Evolutionary conservation across 2,329 filamentous ascomycete species (phyloP), one percentile per base, ranked within the genome.

Genomic region (Nemania abortiva): DNA sequence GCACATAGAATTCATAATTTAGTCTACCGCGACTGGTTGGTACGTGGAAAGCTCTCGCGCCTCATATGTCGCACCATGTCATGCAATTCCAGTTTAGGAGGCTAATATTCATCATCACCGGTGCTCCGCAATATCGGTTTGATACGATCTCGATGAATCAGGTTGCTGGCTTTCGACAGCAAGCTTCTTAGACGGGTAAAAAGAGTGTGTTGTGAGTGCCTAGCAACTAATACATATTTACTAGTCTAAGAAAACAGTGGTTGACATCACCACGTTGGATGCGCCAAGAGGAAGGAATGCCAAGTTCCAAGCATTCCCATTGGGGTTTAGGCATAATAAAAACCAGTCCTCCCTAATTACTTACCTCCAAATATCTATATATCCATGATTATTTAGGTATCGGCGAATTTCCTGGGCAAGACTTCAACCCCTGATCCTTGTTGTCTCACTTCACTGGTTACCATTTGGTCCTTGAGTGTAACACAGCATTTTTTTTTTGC

Each of bases 1-100:
- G 37, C 42, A 45, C n/a, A 65, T 47, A 24, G 58, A 55, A 49
- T 39, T 69, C 69, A 71, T 69, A n/a, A 20, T 56, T 34, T 22
- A 37, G 6, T n/a, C 52, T 37, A 20, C 39, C 55, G 50, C 37
- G 31, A 22, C 31, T 20, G 65, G 27, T 62, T 61, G 24, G 31
- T 53, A 60, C 45, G 49, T 34, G 49, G 7, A 13, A 63, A 53
- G 24, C 18, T 27, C 55, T 52, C 27, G 31, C 37, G 29, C 49
- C 20, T 54, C 42, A 34, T 31, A 63, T 55, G 37, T 15, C 15
- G 22, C 22, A 50, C 24, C 57, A 52, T 63, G 29, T 42, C 24
- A 49, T 47, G 29, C 7, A 37, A 27, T 37, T 37, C 42, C 18
- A 39, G 55, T 27, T 42, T 27, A 34, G n/a, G 13, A 27, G 20